phyloP scores from a whole-genome alignment of 2,329 filamentous ascomycete genomes.

The Fusarium torreyae region DNA sequence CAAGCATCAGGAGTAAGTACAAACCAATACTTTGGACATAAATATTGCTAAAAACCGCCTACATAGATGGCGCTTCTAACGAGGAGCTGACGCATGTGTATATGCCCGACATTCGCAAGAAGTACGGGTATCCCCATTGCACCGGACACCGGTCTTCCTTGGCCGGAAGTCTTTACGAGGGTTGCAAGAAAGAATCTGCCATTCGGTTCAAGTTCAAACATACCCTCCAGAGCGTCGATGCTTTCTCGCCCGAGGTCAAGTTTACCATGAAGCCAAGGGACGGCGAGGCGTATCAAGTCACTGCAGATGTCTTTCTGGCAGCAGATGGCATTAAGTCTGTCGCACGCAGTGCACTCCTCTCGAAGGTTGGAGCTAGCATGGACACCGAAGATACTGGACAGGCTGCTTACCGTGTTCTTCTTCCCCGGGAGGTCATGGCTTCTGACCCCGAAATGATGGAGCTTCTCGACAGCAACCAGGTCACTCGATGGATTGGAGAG shows the following conservation, averaged over 20 bases:
- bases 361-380: no score
- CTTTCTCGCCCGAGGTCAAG: conserved; percentile 71
- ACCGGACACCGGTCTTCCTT: conserved; percentile 83
- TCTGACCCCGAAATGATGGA: conserved; percentile 76
- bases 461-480: conserved; percentile 77
- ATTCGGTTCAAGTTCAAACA: conserved; percentile 80
- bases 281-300: conserved; percentile 67
- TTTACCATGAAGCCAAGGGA: conserved; percentile 73
- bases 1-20: conserved; percentile 72
- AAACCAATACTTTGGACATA: no score
- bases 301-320: conserved; percentile 68
- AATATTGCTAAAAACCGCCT: no score
- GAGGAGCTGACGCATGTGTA: conserved; percentile 79
- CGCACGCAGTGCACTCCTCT: conserved; percentile 55
- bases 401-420: conserved; percentile 85
- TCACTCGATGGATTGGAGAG: conserved; percentile 83
- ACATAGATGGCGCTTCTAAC: conserved; percentile 74
- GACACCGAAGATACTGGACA: conserved; percentile 74
- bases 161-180: conserved; percentile 77
- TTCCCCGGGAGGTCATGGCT: conserved; percentile 76
- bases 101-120: conserved; percentile 75
- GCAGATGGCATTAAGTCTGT: conserved; percentile 71
- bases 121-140: conserved; percentile 84
- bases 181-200: conserved; percentile 73
- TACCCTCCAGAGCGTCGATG: conserved; percentile 68